Base-by-base conservation (phyloP, 2,329 filamentous ascomycete genomes). In the Clonostachys chloroleuca region DNA sequence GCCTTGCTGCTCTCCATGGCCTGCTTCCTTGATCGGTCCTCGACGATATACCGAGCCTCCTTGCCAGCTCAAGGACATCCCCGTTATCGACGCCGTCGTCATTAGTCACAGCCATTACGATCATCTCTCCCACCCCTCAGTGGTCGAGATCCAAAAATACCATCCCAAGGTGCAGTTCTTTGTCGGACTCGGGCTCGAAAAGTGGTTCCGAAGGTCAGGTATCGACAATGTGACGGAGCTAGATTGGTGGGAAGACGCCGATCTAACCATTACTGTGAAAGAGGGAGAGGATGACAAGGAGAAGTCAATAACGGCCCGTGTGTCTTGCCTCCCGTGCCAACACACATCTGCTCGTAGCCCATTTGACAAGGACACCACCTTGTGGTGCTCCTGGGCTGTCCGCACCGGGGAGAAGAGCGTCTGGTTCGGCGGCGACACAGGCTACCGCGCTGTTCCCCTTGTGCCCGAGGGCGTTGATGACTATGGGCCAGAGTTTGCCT, bases 71-170 rank as follows among this genome's bases (percentile, higher is more conserved):
- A 75, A 80, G 44, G 89, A 95, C 54, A 78, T 96, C 5, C 92
- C 92, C 9, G 67, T 77, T 48, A 78, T 92, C 40, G 88, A 94
- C 58, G 81, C 84, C 30, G 86, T 89, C 10, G 72, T 94, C 46
- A 95, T 96, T 55, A 89, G 84, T 16, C 92, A 96, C 67, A 91
- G 85, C 57, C 92, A 96, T 68, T 96, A 96, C 64, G 92, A 96
- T 66, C 92, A 96, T 61, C 73, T 97, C 12, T 92, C 87, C 1
- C 83, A 90, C 56, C 78, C 83, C 0, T 90, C 87, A 0, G 79
- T 95, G 18, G 75, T 79, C 51, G 81, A 89, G 56, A 78, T 96
- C 46, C 75, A 83, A 47, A 76, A 81, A 54, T 73, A 78, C 45
- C 84, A 94, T 58, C 90, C 90, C 0, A 77, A 87, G 13, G 90